Base-by-base conservation (phyloP, 768 basidiomycete species). In the Cystofilobasidium macerans region DNA sequence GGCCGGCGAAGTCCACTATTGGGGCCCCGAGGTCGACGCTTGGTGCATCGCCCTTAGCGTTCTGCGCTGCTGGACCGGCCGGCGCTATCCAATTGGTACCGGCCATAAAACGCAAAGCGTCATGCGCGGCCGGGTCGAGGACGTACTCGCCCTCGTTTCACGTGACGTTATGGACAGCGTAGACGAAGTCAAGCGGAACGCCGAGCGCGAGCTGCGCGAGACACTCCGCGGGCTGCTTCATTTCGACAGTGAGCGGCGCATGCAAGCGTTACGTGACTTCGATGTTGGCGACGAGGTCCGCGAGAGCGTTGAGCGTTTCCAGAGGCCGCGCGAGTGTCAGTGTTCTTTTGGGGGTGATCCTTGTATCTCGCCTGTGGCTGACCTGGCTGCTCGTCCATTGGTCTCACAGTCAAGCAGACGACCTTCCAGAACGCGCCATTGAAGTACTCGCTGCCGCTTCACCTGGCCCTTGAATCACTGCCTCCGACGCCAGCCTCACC, bases 1-100 rank as follows among this genome's bases (percentile, higher is more conserved):
- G 14, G 73, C 75, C 0, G 77, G 77, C 0, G 72, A 64, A 12
- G 71, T 78, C 48, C 72, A 71, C 2, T 66, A 62, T 56, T 62
- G 71, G 69, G 76, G 77, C 0, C 77, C 78, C n/a, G 79, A 79
- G 56, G 70, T 79, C 58, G 79, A 79, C 70, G 75, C 78, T 62
- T 79, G 79, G 79, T 78, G 77, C 56, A 71, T 77, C 38, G 79
- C 77, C 16, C 70, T 79, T 14, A 77, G 77, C 3, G 38, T 78
- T n/a, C 71, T 79, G 12, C 72, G 77, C 12, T 73, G 76, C 43
- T 69, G 79, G 20, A 68, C 73, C 0, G 71, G 75, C 8, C 62
- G 65, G 42, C 73, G 75, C n/a, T 79, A 78, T 65, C 79, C 79
- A 5, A 70, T 79, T 61, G 78, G 79, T 4, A 71, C 76, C 11